Evolutionary conservation across 441 rosid species (phyloP), one percentile per base, ranked within the genome.

Genomic region (Euphorbia schlechtendalii): DNA sequence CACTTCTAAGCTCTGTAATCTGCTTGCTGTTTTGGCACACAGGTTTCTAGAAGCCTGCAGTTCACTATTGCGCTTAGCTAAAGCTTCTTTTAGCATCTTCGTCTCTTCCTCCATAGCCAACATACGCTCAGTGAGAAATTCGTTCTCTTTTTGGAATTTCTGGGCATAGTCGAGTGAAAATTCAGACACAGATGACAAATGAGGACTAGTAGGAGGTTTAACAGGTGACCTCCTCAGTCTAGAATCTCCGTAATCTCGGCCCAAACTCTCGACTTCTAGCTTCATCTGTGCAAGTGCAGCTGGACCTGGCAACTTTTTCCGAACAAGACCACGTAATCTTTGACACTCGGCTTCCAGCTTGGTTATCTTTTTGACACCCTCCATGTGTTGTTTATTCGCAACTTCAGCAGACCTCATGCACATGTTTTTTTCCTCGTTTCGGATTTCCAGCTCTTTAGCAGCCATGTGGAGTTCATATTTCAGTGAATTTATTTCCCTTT

Each of bases 231-330:
- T 83, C 74, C 82, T 86, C 14, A 76, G 68, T 22, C 90, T 79
- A 60, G 87, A 69, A 14, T 88, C 97, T 71, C 86, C 96, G 69
- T 78, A 86, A 53, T 87, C 97, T 61, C 87, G 79, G 49, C 96
- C 97, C 73, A 90, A 80, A 74, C 75, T 90, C 79, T 93, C 99
- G 49, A 90, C 97, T 73, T 93, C 99, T 64, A 86, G 69, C 85
- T 89, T 93, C 99, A 90, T 93, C 69, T 93, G 97, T 17, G 99
- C 99, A 59, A 93, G 87, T 52, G 99, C 99, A 60, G 96, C 99
- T 71, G 99, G 97, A 74, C 99, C 99, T 0, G 99, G 99, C 72
- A 93, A 81, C 83, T 87, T 93, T 82, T 90, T 93, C 73, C 97
- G 77, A 59, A 93, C 96, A 22, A 93, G 81, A 68, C 92, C 83